These are phyloP conservation scores for Dissophora ornata DNA, from an alignment of 192 early-diverging fungal genomes.

Conservation along the genomic window DNA sequence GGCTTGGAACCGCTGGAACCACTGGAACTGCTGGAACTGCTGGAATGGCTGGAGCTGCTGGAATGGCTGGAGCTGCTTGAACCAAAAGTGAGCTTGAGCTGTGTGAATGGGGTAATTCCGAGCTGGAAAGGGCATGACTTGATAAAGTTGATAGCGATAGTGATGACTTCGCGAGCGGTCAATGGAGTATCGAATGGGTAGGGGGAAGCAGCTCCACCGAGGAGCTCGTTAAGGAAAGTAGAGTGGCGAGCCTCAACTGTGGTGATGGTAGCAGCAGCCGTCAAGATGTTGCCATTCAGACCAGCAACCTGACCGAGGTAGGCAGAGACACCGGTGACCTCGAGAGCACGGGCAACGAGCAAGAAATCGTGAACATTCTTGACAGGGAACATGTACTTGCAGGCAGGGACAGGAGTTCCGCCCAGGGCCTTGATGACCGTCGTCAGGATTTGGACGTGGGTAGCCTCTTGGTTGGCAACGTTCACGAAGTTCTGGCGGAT, in stretches of 20 bases:
- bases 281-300: slow-evolving; percentile 47
- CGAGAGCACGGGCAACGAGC: slow-evolving; percentile 56
- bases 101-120: slow-evolving; percentile 17
- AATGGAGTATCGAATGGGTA: slow-evolving; percentile 64
- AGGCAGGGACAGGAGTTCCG: slow-evolving; percentile 11
- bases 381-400: slow-evolving; percentile 41
- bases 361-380: slow-evolving; percentile 55
- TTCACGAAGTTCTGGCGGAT: slow-evolving; percentile 13
- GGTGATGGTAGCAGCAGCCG: slow-evolving; percentile 62
- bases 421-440: slow-evolving; percentile 8
- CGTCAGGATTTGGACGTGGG: slow-evolving; percentile 14
- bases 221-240: slow-evolving; percentile 58
- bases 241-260: slow-evolving; percentile 69
- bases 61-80: too few species aligned
- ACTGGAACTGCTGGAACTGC: too few species aligned
- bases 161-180: slow-evolving; percentile 52
- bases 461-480: slow-evolving; percentile 23
- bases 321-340: slow-evolving; percentile 63
- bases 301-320: slow-evolving; percentile 60
- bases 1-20: too few species aligned
- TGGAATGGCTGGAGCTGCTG: too few species aligned
- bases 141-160: slow-evolving; percentile 63
- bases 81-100: too few species aligned
- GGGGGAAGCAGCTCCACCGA: slow-evolving; percentile 13
- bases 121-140: slow-evolving; percentile 54